phyloP scores from a whole-genome alignment of 495 filamentous ascomycete species.

The Penicillium canescens region DNA sequence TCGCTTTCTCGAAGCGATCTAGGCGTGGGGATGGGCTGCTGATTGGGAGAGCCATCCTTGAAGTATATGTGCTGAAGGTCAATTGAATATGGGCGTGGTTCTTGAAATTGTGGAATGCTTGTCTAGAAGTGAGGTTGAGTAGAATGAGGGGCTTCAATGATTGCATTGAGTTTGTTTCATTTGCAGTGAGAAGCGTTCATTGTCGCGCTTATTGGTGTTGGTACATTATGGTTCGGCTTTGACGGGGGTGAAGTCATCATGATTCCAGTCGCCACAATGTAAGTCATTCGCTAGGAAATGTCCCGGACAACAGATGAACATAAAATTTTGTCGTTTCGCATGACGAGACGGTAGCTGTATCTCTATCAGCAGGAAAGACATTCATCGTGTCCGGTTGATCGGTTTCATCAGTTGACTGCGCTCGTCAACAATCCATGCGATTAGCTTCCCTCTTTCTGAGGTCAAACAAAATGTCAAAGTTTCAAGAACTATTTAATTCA shows the following conservation, averaged over 20 bases:
- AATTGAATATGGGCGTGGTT: not conserved
- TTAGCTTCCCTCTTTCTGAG: conserved; percentile 1
- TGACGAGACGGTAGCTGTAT: too few species aligned
- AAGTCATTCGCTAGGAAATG: conserved; percentile 14
- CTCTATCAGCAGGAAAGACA: too few species aligned
- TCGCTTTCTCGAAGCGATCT: conserved; percentile 36
- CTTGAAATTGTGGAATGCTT: not conserved
- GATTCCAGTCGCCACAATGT: conserved; percentile 22
- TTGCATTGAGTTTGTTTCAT: not conserved
- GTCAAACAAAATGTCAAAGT: conserved; percentile 24
- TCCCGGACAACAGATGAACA: not conserved
- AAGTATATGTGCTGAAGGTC: not conserved
- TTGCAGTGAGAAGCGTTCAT: conserved; percentile 13
- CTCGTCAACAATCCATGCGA: conserved; percentile 12
- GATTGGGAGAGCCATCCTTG: conserved; percentile 26
- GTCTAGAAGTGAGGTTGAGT: not conserved
- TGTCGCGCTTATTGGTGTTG: not conserved
- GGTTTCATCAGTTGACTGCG: conserved; percentile 18
- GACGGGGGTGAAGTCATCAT: conserved; percentile 32
- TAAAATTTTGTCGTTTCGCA: not conserved
- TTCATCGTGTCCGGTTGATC: too few species aligned
- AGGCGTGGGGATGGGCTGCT: conserved; percentile 31
- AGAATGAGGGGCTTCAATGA: not conserved
- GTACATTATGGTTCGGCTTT: conserved; percentile 7
- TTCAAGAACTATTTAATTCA: conserved; percentile 36